phyloP scores from a whole-genome alignment of 2,329 filamentous ascomycete genomes.

The Colletotrichum orchidophilum region DNA sequence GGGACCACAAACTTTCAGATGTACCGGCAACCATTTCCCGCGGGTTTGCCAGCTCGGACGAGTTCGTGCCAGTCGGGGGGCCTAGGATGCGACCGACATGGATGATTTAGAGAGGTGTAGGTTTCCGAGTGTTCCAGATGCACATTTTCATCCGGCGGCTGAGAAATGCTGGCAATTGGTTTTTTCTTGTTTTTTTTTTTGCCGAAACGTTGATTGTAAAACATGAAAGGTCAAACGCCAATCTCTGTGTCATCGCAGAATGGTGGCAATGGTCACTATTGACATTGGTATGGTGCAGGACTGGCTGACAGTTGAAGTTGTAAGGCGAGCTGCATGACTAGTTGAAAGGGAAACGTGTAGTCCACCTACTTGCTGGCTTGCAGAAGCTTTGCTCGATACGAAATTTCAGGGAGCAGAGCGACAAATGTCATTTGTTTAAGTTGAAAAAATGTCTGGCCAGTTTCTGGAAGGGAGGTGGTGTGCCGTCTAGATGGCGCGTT shows the following conservation, averaged over 20 bases:
- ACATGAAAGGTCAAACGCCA: not conserved
- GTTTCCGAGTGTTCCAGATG: constrained; percentile 4
- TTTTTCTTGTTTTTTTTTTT: not conserved
- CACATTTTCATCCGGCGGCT: not conserved
- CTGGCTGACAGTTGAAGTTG: not conserved
- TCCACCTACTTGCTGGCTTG: not conserved
- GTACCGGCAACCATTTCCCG: not conserved
- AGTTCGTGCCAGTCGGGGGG: not conserved
- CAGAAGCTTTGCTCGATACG: not conserved
- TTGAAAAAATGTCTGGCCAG: not conserved
- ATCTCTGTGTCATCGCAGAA: not conserved
- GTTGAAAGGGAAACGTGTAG: not conserved
- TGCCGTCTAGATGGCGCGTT: not conserved
- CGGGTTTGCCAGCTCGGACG: not conserved
- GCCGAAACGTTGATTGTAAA: not conserved
- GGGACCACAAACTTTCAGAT: not conserved
- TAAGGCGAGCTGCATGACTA: not conserved
- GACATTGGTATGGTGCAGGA: not conserved
- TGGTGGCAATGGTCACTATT: not conserved
- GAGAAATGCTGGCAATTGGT: not conserved
- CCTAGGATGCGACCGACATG: not conserved
- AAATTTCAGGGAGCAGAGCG: not conserved
- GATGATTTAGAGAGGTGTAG: not conserved
- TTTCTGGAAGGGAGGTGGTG: not conserved
- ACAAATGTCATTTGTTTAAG: not conserved